phyloP scores from a whole-genome alignment of 257 asterid genomes.

The Solanum clarkiae region DNA sequence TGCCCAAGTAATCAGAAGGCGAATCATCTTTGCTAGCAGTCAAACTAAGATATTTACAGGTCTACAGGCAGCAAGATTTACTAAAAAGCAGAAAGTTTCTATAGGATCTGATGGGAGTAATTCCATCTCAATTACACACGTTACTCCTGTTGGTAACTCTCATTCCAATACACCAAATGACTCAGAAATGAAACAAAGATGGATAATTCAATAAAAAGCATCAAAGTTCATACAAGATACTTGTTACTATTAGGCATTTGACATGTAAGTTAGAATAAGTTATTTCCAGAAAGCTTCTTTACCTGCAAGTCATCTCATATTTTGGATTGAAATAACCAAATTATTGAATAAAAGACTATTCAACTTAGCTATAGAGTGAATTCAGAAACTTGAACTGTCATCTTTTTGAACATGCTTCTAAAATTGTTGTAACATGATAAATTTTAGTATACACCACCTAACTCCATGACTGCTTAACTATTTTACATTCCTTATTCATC shows the following conservation, averaged over 20 bases:
- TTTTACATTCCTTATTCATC: too few species aligned
- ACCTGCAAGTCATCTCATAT: too few species aligned
- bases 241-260: too few species aligned
- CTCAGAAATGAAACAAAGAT: too few species aligned
- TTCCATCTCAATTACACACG: conserved; percentile 17
- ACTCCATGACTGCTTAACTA: background rate
- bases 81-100: conserved; percentile 49
- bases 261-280: too few species aligned
- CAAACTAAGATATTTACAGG: background rate
- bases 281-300: too few species aligned
- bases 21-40: background rate
- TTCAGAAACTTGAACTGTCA: background rate
- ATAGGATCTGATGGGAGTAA: conserved; percentile 13
- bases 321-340: background rate
- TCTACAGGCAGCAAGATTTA: conserved; percentile 79
- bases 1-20: background rate
- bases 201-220: too few species aligned
- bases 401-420: background rate
- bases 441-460: background rate
- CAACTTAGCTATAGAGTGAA: background rate
- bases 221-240: too few species aligned
- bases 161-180: too few species aligned
- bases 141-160: background rate
- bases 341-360: background rate
- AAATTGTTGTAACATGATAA: too few species aligned